These are phyloP conservation scores for Epichloe uncinata DNA, from an alignment of 2,329 filamentous ascomycete species.

Conservation along the genomic window DNA sequence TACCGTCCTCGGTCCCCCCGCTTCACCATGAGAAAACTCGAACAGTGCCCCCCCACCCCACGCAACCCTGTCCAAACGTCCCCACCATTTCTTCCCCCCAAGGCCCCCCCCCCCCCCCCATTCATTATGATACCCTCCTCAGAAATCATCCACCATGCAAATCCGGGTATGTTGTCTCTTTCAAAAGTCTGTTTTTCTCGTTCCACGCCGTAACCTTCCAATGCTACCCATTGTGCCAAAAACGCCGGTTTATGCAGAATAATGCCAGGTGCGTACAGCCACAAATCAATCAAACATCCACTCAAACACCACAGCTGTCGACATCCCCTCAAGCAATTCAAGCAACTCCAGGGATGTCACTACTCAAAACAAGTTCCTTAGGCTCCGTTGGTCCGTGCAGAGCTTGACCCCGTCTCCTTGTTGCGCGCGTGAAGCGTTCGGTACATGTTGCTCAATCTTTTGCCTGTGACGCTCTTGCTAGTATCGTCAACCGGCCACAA, in stretches of 20 bases:
- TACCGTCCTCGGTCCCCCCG: too few species aligned
- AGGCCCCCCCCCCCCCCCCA: neutral
- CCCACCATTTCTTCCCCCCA: neutral
- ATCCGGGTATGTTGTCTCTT: slow-evolving; percentile 15
- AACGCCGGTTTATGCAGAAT: slow-evolving; percentile 15
- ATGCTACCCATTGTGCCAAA: slow-evolving; percentile 10
- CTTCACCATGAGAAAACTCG: neutral
- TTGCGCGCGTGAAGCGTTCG: slow-evolving; percentile 24
- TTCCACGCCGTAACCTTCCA: slow-evolving; percentile 9
- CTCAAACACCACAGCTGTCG: neutral
- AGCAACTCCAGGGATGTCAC: neutral
- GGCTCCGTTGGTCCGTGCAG: slow-evolving; percentile 20
- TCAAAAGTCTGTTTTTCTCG: slow-evolving; percentile 6
- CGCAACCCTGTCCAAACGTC: too few species aligned
- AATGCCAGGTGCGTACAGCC: slow-evolving; percentile 10
- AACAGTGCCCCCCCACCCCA: too few species aligned
- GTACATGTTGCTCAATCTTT: slow-evolving; percentile 32
- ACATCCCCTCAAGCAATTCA: neutral
- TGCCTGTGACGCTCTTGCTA: slow-evolving; percentile 29
- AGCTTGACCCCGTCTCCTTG: slow-evolving; percentile 16
- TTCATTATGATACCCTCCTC: slow-evolving; percentile 9
- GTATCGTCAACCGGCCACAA: slow-evolving; percentile 34
- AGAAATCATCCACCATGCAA: slow-evolving; percentile 11
- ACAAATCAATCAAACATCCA: slow-evolving; percentile 1
- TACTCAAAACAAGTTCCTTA: neutral